phyloP scores from a whole-genome alignment of 2,329 filamentous ascomycete genomes.

The Chaetomiaceae sp. region DNA sequence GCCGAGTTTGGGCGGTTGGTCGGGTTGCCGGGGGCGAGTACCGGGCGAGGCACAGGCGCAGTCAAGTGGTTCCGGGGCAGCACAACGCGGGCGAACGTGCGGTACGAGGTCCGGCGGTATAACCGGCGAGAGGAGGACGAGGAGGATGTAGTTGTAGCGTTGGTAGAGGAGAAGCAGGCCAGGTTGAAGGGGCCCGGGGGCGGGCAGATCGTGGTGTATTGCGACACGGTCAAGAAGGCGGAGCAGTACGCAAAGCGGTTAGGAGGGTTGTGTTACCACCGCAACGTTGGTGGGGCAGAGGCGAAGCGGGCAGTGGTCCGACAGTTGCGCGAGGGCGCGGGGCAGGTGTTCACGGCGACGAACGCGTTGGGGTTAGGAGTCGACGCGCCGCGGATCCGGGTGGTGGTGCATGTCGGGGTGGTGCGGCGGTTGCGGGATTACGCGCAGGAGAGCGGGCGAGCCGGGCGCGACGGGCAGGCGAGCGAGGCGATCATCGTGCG shows the following conservation, averaged over 20 bases:
- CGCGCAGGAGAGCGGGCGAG: conserved; percentile 6
- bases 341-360: conserved; percentile 1
- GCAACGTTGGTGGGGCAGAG: neutral
- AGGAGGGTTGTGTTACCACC: neutral
- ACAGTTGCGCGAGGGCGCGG: neutral
- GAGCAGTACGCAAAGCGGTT: neutral
- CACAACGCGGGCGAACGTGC: neutral
- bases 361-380: conserved; percentile 1
- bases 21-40: neutral
- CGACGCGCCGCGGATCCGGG: neutral
- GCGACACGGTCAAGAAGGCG: neutral
- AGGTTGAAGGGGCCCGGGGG: neutral
- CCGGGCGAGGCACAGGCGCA: too few relatives aligned
- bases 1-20: conserved; percentile 3
- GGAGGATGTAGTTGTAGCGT: neutral
- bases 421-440: conserved; percentile 4
- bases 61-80: conserved; percentile 3
- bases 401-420: neutral
- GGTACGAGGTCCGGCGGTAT: conserved; percentile 1
- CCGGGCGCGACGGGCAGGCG: conserved; percentile 1
- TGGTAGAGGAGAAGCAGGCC: neutral
- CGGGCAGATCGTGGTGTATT: neutral
- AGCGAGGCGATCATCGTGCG: conserved; percentile 4
- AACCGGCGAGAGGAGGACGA: neutral
- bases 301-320: neutral